Base-by-base conservation (phyloP, 345 rosid genomes). In the Isatis tinctoria region DNA sequence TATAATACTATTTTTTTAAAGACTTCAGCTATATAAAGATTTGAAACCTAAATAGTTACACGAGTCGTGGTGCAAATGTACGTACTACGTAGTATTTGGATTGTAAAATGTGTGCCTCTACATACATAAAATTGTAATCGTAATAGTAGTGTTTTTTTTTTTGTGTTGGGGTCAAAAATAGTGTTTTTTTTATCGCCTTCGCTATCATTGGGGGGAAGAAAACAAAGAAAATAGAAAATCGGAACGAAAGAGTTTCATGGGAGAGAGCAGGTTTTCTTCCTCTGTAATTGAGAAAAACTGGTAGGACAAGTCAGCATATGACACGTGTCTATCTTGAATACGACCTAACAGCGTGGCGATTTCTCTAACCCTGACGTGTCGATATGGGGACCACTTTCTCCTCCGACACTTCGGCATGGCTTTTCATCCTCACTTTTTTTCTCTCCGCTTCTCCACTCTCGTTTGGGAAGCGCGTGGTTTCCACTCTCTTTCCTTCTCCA, bases 321-420 rank as follows among this genome's bases (percentile, higher is more conserved):
- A 70, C 80, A 77, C 71, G 62, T 77, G 69, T 61, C 24, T 2
- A 16, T 18, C 61, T 28, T n/a, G 61, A 70, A 71, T 77, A 77
- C 61, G 76, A 77, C 76, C 44, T 20, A 36, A 37, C 80, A 70
- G 53, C 76, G 67, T 70, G 76, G 72, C 76, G 64, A 30, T 37
- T 40, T 51, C 12, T 51, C 32, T 20, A 13, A 63, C 69, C 64
- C 75, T 70, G 80, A 77, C 80, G 80, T 77, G 80, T 64, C 60
- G 2, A 11, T 0, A 0, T 70, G 44, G 72, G 80, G 80, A 77
- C 80, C 80, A 77, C 76, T 57, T 30, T 57, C 47, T 64, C 65
- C 47, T 70, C 75, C 80, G 80, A 76, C 80, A 76, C 72, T 56
- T 64, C 72, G 80, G 80, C 80, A 76, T 76, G 72, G 61, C 54